Evolutionary conservation across 176 grass and related monocot genomes (phyloP), one percentile per base, ranked within the genome.

Genomic region (Pontederia paniculata): DNA sequence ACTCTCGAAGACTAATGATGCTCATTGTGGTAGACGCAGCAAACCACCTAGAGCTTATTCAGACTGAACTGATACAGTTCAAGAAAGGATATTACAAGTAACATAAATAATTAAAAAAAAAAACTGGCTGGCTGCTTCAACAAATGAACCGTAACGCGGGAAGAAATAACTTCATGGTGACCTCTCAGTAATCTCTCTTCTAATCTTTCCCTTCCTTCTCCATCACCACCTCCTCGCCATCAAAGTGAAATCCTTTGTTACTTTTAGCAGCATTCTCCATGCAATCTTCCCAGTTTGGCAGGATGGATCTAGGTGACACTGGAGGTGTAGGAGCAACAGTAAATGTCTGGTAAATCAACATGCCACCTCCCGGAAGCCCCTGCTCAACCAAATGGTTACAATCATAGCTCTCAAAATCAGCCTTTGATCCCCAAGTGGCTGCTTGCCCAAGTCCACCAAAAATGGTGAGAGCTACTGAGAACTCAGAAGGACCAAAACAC

Each of bases 401-500:
- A 11, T 21, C 57, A 47, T 78, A 78, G 16, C 76, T 60, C 10
- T 78, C 76, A 19, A 66, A 6, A 57, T 72, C 22, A 17, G 66
- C 21, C 57, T 60, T 72, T 53, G 51, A 58, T 1, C 42, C 60
- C 68, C 74, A 77, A 3, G 49, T 69, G 13, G 48, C 66, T 21
- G 60, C 76, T 23, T 65, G 60, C 18, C 23, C 44, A 72, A 21
- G 17, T 2, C 25, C 58, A 44, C 76, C 76, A 5, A 71, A 63
- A 14, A 78, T 47, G 10, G 76, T 78, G 52, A 78, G 50, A 10
- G 76, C 68, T 10, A 71, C 52, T 50, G 76, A 78, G 53, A 78
- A 78, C 46, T 78, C 76, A 21, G 68, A 72, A 4, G 76, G 76
- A 22, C 52, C 25, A 42, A 78, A 78, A 58, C 76, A 78, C 19